Percentiles rank a stretch among this genome's conserved stretches.
Conservation (phyloP, 2,329 filamentous ascomycete genomes). For the Diaporthe australafricana region DNA sequence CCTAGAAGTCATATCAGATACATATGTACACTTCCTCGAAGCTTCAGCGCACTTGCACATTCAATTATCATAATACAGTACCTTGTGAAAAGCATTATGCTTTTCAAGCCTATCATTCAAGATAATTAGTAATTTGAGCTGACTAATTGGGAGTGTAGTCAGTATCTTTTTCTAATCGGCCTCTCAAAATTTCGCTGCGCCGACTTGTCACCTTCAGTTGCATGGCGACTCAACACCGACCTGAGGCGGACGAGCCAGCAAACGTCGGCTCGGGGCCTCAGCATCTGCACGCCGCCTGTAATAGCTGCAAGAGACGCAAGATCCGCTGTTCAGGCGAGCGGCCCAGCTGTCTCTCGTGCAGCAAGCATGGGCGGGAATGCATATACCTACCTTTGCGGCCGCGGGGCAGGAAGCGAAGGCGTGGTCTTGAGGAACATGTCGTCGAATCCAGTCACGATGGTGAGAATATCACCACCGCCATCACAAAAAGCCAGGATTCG, state of each 20-base stretch:
- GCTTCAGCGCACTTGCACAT: too few species aligned
- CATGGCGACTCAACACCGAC: background rate
- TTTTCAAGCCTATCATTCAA: background rate
- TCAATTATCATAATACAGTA: too few species aligned
- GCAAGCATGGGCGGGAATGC: background rate
- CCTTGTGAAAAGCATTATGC: too few species aligned
- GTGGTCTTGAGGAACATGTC: background rate
- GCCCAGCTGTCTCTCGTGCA: background rate
- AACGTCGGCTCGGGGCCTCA: background rate
- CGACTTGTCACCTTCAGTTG: background rate
- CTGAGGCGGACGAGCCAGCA: background rate
- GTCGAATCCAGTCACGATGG: background rate
- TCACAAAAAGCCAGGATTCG: background rate
- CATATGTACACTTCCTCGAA: too few species aligned
- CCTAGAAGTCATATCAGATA: too few species aligned
- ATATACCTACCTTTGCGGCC: background rate
- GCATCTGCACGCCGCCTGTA: constrained; percentile 4
- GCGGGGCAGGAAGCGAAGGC: background rate
- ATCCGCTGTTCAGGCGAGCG: constrained; percentile 1
- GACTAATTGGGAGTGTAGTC: background rate
- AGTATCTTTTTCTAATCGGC: background rate
- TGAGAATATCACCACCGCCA: background rate
- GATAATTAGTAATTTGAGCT: background rate
- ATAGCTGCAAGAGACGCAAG: constrained; percentile 6
- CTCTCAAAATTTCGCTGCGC: background rate